Percentiles rank a stretch among this genome's conserved stretches.
These are phyloP conservation scores for Pseudogymnoascus sp. DNA, from an alignment of 2,329 filamentous ascomycete species.

Conservation along the genomic window DNA sequence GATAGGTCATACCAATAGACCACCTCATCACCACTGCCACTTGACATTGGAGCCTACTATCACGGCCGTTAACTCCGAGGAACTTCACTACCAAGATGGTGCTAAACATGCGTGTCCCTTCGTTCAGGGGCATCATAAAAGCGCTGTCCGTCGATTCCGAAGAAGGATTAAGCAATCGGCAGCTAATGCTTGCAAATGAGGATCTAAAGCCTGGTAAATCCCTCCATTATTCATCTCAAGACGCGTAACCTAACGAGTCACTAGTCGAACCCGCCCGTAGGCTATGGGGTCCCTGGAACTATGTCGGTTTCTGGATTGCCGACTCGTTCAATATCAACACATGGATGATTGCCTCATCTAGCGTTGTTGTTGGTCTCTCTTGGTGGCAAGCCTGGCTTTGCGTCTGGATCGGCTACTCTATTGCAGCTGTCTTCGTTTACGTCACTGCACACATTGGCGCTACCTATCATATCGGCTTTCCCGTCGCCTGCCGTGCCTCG, in stretches of 20 bases:
- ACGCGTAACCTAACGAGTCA: constrained; percentile 17
- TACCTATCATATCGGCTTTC: constrained; percentile 81
- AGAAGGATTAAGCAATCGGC: constrained; percentile 64
- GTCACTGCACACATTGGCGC: constrained; percentile 76
- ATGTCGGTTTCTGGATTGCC: constrained; percentile 78
- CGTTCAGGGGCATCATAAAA: not conserved
- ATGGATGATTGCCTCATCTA: constrained; percentile 85
- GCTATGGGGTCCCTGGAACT: constrained; percentile 82
- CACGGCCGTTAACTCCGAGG: not conserved
- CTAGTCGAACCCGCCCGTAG: constrained; percentile 70
- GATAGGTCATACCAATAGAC: not conserved
- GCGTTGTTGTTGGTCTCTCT: constrained; percentile 67
- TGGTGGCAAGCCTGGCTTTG: constrained; percentile 93
- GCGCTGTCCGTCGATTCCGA: constrained; percentile 64
- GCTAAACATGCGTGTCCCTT: not conserved
- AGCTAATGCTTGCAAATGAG: constrained; percentile 80
- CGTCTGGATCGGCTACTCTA: constrained; percentile 76
- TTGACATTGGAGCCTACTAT: not conserved
- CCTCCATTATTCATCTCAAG: constrained; percentile 15
- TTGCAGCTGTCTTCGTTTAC: constrained; percentile 67
- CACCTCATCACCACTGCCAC: not conserved
- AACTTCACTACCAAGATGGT: not conserved
- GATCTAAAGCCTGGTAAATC: constrained; percentile 57
- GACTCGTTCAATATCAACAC: constrained; percentile 86
- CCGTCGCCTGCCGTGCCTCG: constrained; percentile 65